phyloP scores from a whole-genome alignment of 163 green algal species.

The Chloromonas sp. region DNA sequence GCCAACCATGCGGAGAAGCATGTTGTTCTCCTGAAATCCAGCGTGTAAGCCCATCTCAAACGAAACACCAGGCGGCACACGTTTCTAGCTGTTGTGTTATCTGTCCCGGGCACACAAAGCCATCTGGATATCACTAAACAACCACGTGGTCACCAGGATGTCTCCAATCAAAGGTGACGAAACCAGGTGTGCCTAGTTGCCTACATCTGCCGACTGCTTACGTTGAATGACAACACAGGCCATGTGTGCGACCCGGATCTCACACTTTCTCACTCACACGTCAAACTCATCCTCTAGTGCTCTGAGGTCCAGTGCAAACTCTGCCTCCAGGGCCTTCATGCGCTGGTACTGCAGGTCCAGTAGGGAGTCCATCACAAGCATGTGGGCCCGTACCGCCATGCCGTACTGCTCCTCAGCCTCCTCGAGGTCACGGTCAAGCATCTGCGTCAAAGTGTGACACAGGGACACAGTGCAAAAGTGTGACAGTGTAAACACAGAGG shows the following conservation, averaged over 20 bases:
- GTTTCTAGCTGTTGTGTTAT: too few species aligned
- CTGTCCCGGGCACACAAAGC: too few species aligned
- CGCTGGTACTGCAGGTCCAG: constrained; percentile 66
- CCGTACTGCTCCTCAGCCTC: constrained; percentile 81
- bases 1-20: too few species aligned
- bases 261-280: background rate
- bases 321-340: constrained; percentile 50
- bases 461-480: background rate
- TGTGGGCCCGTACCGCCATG: constrained; percentile 58
- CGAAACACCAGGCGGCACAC: too few species aligned
- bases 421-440: constrained; percentile 81
- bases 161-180: too few species aligned
- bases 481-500: background rate
- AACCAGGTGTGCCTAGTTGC: too few species aligned
- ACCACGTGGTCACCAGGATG: too few species aligned
- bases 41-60: too few species aligned
- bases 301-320: constrained; percentile 51
- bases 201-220: too few species aligned
- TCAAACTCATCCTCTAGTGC: constrained; percentile 36
- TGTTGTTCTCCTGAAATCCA: too few species aligned
- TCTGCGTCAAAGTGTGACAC: constrained; percentile 35
- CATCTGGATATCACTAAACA: too few species aligned
- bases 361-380: constrained; percentile 65
- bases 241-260: background rate
- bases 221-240: too few species aligned